Conservation (phyloP, 495 filamentous ascomycete genomes). For the Parathielavia appendiculata region DNA sequence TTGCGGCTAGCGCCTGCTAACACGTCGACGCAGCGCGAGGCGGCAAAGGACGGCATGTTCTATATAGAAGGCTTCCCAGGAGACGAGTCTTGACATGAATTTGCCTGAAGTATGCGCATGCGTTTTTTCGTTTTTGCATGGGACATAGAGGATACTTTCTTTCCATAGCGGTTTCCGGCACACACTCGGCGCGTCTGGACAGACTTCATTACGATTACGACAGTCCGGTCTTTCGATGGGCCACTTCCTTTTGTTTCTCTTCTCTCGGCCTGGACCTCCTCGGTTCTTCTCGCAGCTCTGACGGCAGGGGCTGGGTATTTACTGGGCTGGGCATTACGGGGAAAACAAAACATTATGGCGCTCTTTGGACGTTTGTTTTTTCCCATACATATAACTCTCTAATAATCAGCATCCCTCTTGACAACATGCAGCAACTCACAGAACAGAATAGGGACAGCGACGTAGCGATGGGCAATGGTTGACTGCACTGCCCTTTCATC, state of each 20-base stretch:
- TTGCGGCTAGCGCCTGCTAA: neutral
- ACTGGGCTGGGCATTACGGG: conserved; percentile 9
- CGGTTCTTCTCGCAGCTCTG: conserved; percentile 16
- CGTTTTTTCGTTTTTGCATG: conserved; percentile 30
- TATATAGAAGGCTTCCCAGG: conserved; percentile 25
- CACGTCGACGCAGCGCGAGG: conserved; percentile 2
- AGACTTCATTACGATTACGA: conserved; percentile 32
- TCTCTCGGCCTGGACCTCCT: conserved; percentile 16
- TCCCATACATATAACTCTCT: conserved; percentile 24
- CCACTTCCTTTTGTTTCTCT: conserved; percentile 13
- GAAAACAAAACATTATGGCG: conserved; percentile 14
- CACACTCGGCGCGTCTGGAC: conserved; percentile 23
- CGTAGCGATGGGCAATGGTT: neutral
- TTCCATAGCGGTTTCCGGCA: conserved; percentile 28
- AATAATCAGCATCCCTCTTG: conserved; percentile 30
- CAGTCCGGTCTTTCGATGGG: conserved; percentile 16
- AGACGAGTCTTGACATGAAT: conserved; percentile 29
- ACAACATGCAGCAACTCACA: conserved; percentile 16
- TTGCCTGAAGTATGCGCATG: conserved; percentile 24
- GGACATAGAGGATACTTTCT: conserved; percentile 34
- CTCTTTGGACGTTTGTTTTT: conserved; percentile 10
- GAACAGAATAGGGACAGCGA: conserved; percentile 19
- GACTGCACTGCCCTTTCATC: neutral
- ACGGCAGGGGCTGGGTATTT: conserved; percentile 12
- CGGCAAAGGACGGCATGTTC: conserved; percentile 16